These are phyloP conservation scores for Bjerkandera adusta DNA, from an alignment of 1,284 basidiomycete species.

Conservation along the genomic window DNA sequence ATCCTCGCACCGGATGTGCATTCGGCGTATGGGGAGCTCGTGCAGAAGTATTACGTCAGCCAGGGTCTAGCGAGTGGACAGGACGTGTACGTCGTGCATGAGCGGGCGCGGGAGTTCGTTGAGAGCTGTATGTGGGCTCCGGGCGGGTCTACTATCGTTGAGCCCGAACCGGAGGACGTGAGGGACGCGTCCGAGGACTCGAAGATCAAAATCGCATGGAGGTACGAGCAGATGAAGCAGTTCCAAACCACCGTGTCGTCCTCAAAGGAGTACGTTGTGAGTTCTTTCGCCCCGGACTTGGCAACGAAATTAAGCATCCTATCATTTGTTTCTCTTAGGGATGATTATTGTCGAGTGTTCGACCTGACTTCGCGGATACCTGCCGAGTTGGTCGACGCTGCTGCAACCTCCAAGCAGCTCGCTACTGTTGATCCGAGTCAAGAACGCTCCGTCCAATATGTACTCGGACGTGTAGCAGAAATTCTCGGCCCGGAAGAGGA, in stretches of 20 bases:
- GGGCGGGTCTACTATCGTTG: slow-evolving; percentile 22
- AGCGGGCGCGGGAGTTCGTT: slow-evolving; percentile 53
- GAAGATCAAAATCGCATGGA: slow-evolving; percentile 90
- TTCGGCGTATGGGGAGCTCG: slow-evolving; percentile 83
- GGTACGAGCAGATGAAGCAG: slow-evolving; percentile 90
- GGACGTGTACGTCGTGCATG: slow-evolving; percentile 64
- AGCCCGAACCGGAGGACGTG: slow-evolving; percentile 32
- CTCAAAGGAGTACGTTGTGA: slow-evolving; percentile 48
- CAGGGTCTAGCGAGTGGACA: slow-evolving; percentile 83
- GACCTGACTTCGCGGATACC: slow-evolving; percentile 70
- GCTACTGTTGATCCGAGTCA: slow-evolving; percentile 28
- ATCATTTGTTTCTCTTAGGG: slow-evolving; percentile 28
- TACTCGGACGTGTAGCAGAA: slow-evolving; percentile 20
- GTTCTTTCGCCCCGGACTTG: slow-evolving; percentile 18
- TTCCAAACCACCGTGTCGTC: slow-evolving; percentile 82
- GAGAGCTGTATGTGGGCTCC: slow-evolving; percentile 80
- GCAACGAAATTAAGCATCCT: slow-evolving; percentile 14
- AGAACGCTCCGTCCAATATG: slow-evolving; percentile 11
- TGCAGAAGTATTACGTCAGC: slow-evolving; percentile 86
- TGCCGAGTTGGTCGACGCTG: slow-evolving; percentile 42
- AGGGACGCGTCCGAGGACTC: slow-evolving; percentile 38
- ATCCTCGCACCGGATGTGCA: slow-evolving; percentile 82
- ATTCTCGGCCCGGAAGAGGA: slow-evolving; percentile 18
- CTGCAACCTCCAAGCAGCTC: slow-evolving; percentile 37
- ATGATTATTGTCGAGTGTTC: slow-evolving; percentile 69